Evolutionary conservation across 148 eudicot genomes (phyloP).

Genomic region (Silene latifolia): DNA sequence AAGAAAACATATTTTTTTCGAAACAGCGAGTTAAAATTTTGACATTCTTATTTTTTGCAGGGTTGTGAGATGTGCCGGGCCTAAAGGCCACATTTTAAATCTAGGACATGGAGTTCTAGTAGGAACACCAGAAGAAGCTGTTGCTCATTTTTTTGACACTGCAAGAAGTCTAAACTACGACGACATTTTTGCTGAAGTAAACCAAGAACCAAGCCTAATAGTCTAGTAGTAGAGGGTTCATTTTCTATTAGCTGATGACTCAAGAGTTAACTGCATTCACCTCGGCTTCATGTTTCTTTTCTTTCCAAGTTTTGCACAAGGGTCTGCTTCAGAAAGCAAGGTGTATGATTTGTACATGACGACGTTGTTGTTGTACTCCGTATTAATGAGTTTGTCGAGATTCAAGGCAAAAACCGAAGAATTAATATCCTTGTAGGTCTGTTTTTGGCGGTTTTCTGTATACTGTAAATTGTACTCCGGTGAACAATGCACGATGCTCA

Average conservation of each 20-base stretch:
- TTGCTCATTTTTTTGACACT: conserved; percentile 88
- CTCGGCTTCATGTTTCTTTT: neutral
- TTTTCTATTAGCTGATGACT: neutral
- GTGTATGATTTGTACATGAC: neutral
- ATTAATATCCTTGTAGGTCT: too few species aligned
- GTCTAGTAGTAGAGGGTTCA: neutral
- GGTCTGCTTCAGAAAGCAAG: neutral
- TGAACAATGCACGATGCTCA: too few species aligned
- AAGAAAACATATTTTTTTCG: too few species aligned
- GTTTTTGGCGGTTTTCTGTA: too few species aligned
- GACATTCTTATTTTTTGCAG: conserved; percentile 34
- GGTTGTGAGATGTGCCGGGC: conserved; percentile 86
- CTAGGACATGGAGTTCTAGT: conserved; percentile 95
- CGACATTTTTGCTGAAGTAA: conserved; percentile 4
- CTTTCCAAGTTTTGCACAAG: neutral
- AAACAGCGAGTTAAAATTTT: too few species aligned
- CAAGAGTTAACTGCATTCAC: neutral
- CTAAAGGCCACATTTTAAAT: conserved; percentile 81
- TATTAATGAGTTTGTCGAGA: too few species aligned
- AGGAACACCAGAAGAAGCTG: conserved; percentile 96
- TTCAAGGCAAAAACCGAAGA: too few species aligned
- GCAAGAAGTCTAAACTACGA: conserved; percentile 34
- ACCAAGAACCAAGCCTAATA: conserved; percentile 3
- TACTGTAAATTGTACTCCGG: too few species aligned
- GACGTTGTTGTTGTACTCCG: too few species aligned